A percentile compares a stretch with the other conserved stretches of the same genome.
phyloP scores from a whole-genome alignment of 2,329 filamentous ascomycete species.

The Hypocrella siamensis region DNA sequence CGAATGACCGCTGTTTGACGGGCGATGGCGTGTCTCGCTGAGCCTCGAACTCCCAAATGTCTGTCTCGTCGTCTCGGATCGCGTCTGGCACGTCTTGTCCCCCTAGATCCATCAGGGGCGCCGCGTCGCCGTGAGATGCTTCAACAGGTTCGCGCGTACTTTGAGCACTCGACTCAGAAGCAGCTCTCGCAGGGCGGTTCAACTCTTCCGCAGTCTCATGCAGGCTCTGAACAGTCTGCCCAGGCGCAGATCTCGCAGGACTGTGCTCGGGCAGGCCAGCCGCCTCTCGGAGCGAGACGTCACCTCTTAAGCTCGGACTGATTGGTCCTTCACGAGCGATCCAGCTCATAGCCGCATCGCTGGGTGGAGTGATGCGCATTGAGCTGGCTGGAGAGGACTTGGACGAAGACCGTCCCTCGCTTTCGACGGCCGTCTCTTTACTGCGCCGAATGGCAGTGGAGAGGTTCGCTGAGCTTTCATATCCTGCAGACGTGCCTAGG shows the following conservation, averaged over 20 bases:
- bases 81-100: constrained; percentile 6
- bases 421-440: constrained; percentile 5
- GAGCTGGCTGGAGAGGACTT: constrained; percentile 17
- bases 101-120: not conserved
- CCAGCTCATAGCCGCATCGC: constrained; percentile 28
- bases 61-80: constrained; percentile 24
- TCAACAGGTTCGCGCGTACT: too few relatives aligned
- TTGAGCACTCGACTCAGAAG: too few relatives aligned
- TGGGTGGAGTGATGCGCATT: constrained; percentile 13
- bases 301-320: constrained; percentile 18
- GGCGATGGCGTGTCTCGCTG: constrained; percentile 25
- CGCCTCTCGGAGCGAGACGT: constrained; percentile 16
- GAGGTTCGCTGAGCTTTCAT: constrained; percentile 13
- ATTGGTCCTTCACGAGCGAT: constrained; percentile 20
- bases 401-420: constrained; percentile 4
- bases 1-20: constrained; percentile 14
- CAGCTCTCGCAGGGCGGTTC: too few relatives aligned
- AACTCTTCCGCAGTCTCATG: constrained; percentile 7
- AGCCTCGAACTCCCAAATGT: constrained; percentile 44
- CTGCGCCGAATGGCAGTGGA: constrained; percentile 16
- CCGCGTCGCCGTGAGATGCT: not conserved
- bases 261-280: constrained; percentile 5
- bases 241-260: constrained; percentile 1
- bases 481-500: too few relatives aligned
- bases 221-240: not conserved